Evolutionary conservation across 768 basidiomycete genomes (phyloP).

Genomic region (Termitomyces eurrhizus): DNA sequence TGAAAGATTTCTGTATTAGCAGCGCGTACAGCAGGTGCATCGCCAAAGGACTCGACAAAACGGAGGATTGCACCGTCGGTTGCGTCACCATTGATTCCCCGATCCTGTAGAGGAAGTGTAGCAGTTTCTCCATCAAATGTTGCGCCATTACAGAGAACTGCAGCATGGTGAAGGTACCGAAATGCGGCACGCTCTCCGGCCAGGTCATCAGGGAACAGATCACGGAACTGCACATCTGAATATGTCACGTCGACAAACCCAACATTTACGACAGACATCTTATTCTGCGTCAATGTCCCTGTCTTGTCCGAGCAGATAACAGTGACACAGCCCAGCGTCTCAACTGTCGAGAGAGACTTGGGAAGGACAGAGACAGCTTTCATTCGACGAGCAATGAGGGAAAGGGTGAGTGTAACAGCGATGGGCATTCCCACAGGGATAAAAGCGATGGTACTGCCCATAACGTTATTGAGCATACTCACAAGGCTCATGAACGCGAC

Average conservation of each 20-base stretch:
- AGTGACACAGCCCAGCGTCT: slow-evolving; percentile 61
- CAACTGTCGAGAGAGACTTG: slow-evolving; percentile 59
- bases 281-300: slow-evolving; percentile 56
- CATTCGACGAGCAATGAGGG: slow-evolving; percentile 15
- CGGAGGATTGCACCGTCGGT: slow-evolving; percentile 52
- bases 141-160: slow-evolving; percentile 55
- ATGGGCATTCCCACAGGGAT: slow-evolving; percentile 50
- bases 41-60: slow-evolving; percentile 31
- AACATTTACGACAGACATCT: slow-evolving; percentile 50
- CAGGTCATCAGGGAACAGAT: slow-evolving; percentile 4
- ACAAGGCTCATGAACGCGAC: slow-evolving; percentile 47
- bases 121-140: slow-evolving; percentile 35
- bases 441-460: slow-evolving; percentile 38
- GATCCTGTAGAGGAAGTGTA: slow-evolving; percentile 25
- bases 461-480: slow-evolving; percentile 48
- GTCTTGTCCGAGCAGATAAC: too few species aligned
- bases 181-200: slow-evolving; percentile 2
- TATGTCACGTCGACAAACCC: slow-evolving; percentile 32
- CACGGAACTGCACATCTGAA: slow-evolving; percentile 21
- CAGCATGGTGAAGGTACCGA: slow-evolving; percentile 27
- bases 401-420: slow-evolving; percentile 49
- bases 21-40: slow-evolving; percentile 18
- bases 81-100: slow-evolving; percentile 40
- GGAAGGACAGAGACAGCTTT: slow-evolving; percentile 10
- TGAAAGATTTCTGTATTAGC: slow-evolving; percentile 27